Conservation (phyloP, 2,329 filamentous ascomycete genomes). For the Ustilaginoidea virens region DNA sequence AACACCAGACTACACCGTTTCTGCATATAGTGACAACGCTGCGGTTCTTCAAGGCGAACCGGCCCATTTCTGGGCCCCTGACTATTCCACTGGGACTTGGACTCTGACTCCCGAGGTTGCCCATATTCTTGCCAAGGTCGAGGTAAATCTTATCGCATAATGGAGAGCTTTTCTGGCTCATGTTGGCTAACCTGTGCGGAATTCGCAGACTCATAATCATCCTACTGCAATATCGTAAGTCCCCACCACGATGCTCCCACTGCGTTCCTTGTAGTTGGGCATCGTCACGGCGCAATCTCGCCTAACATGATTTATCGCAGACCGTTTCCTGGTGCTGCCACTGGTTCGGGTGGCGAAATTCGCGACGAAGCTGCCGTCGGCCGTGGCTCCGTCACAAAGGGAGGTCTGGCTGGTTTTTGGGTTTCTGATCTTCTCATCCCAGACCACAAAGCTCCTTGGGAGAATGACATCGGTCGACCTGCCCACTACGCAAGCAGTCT, state of each 20-base stretch:
- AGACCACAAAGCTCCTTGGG: conserved; percentile 71
- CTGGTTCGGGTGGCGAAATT: conserved; percentile 89
- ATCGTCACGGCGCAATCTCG: background rate
- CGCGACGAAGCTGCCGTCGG: conserved; percentile 91
- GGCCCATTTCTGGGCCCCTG: conserved; percentile 61
- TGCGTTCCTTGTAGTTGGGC: background rate
- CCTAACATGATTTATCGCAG: conserved; percentile 4
- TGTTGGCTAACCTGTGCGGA: background rate
- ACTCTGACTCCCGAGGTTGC: conserved; percentile 71
- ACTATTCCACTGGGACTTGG: conserved; percentile 77
- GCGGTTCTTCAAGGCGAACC: conserved; percentile 48
- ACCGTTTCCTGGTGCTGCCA: conserved; percentile 82
- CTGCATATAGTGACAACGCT: conserved; percentile 94
- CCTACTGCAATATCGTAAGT: conserved; percentile 71
- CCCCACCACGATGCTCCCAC: background rate
- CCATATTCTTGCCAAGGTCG: conserved; percentile 84
- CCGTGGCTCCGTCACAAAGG: conserved; percentile 81
- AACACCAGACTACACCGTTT: conserved; percentile 70
- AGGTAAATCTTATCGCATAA: conserved; percentile 20
- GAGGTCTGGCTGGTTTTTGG: conserved; percentile 82
- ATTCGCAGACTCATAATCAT: conserved; percentile 66
- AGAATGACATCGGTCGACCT: conserved; percentile 77
- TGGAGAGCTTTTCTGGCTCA: background rate
- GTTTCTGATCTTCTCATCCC: conserved; percentile 91
- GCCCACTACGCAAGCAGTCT: conserved; percentile 84